Conservation (phyloP, 495 filamentous ascomycete genomes). For the Hypoxylon lenormandii region DNA sequence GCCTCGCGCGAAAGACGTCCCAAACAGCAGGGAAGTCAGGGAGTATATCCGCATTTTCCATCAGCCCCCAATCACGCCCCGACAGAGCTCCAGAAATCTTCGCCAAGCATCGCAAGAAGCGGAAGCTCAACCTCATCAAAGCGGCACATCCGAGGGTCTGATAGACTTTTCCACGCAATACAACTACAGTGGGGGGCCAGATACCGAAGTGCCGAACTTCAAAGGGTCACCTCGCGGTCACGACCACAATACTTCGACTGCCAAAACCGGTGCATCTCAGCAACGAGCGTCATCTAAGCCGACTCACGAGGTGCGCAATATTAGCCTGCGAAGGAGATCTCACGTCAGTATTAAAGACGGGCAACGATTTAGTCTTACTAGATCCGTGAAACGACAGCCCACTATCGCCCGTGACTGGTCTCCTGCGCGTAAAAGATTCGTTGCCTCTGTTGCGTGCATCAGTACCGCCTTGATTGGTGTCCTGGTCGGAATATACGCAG, state of each 20-base stretch:
- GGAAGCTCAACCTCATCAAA: constrained; percentile 21
- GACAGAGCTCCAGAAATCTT: constrained; percentile 52
- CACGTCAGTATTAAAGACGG: constrained; percentile 58
- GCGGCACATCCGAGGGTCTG: constrained; percentile 42
- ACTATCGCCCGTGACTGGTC: constrained; percentile 74
- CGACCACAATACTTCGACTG: constrained; percentile 24
- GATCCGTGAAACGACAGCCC: constrained; percentile 64
- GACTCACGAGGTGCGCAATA: constrained; percentile 43
- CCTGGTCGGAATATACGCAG: constrained; percentile 78
- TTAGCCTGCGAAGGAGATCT: constrained; percentile 55
- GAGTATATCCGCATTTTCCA: constrained; percentile 54
- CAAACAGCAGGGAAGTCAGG: constrained; percentile 53
- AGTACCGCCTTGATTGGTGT: constrained; percentile 76
- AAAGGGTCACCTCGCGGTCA: constrained; percentile 29
- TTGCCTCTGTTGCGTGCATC: constrained; percentile 74
- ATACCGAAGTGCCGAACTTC: constrained; percentile 13
- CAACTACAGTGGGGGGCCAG: constrained; percentile 30
- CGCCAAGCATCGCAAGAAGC: constrained; percentile 17
- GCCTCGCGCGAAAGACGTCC: constrained; percentile 39
- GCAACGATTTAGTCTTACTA: constrained; percentile 65
- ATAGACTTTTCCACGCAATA: constrained; percentile 50
- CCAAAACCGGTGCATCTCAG: constrained; percentile 32
- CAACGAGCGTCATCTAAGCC: constrained; percentile 29
- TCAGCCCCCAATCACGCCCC: constrained; percentile 54
- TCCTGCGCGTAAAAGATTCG: constrained; percentile 71